Percentiles rank a stretch among this genome's conserved stretches.
Conservation (phyloP, 352 stramenopile genomes). For the Elongisporangium undulatum region DNA sequence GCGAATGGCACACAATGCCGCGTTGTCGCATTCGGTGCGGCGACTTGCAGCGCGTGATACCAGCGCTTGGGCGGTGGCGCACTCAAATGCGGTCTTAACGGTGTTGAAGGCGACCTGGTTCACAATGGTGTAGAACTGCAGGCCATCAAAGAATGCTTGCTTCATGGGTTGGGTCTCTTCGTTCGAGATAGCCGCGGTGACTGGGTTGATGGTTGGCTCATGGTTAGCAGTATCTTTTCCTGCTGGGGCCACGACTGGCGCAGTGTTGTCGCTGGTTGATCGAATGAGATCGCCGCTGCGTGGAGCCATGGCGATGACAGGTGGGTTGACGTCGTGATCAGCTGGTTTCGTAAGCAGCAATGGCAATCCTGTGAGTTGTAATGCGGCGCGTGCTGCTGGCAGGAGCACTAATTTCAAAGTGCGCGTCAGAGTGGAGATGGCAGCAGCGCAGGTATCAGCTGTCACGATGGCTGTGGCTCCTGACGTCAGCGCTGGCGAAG, state of each 20-base stretch:
- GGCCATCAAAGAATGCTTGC: slow-evolving; percentile 38
- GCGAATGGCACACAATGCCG: slow-evolving; percentile 34
- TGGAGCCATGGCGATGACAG: slow-evolving; percentile 12
- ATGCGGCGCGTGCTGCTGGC: neutral
- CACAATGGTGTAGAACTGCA: slow-evolving; percentile 68
- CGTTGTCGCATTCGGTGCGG: slow-evolving; percentile 37
- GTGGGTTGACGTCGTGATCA: neutral
- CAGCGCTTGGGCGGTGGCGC: slow-evolving; percentile 9
- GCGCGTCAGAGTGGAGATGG: neutral
- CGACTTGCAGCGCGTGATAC: slow-evolving; percentile 28
- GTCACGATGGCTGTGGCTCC: neutral
- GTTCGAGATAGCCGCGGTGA: slow-evolving; percentile 6
- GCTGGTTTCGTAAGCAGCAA: neutral
- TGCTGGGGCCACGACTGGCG: neutral
- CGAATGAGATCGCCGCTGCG: slow-evolving; percentile 10
- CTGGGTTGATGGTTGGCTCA: neutral
- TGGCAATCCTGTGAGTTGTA: neutral
- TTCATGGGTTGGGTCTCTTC: slow-evolving; percentile 12
- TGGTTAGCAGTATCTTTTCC: neutral
- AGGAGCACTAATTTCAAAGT: neutral
- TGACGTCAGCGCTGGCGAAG: neutral
- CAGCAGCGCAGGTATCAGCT: neutral
- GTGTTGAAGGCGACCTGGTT: slow-evolving; percentile 29
- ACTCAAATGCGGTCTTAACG: slow-evolving; percentile 27
- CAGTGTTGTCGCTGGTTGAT: slow-evolving; percentile 15